Conservation (phyloP, 2,329 filamentous ascomycete species). For the Ophiostoma pallidulum region DNA sequence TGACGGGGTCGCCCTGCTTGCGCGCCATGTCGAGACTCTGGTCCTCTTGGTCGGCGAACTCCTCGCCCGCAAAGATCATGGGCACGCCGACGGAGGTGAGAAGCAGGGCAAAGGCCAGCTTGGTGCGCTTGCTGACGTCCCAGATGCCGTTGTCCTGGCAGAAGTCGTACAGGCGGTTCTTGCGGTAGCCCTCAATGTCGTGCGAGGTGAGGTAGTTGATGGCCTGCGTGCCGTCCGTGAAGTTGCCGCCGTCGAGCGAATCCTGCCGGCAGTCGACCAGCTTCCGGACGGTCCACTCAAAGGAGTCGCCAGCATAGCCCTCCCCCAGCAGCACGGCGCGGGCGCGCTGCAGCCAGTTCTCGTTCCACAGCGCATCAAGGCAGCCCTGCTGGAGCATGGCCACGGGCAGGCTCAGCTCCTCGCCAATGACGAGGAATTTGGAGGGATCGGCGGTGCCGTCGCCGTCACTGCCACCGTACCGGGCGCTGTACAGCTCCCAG, state of each 20-base stretch:
- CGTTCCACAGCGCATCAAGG: constrained; percentile 20
- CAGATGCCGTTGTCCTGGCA: constrained; percentile 14
- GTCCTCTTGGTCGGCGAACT: constrained; percentile 21
- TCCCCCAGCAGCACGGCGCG: constrained; percentile 17
- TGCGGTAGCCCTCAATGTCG: constrained; percentile 21
- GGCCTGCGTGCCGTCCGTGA: constrained; percentile 19
- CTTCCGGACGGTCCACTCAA: constrained; percentile 20
- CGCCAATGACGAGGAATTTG: constrained; percentile 20
- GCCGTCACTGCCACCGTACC: constrained; percentile 1
- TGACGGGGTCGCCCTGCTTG: constrained; percentile 22
- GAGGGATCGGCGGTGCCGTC: constrained; percentile 8
- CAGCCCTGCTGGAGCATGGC: constrained; percentile 16
- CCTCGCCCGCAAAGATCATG: constrained; percentile 23
- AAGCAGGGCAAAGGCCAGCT: constrained; percentile 19
- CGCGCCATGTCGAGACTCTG: constrained; percentile 17
- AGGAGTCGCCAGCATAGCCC: constrained; percentile 12
- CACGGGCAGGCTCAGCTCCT: constrained; percentile 20
- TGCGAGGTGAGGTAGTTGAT: constrained; percentile 22
- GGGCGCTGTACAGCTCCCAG: constrained; percentile 16
- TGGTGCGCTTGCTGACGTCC: constrained; percentile 16
- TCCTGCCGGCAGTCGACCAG: constrained; percentile 18
- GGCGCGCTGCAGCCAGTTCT: constrained; percentile 18
- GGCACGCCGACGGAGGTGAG: constrained; percentile 21
- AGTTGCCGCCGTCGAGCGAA: constrained; percentile 8
- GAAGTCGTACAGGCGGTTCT: constrained; percentile 20